These are phyloP conservation scores for Kluyveromyces marxianus DNA, from an alignment of 1,139 yeast species.

Conservation along the genomic window DNA sequence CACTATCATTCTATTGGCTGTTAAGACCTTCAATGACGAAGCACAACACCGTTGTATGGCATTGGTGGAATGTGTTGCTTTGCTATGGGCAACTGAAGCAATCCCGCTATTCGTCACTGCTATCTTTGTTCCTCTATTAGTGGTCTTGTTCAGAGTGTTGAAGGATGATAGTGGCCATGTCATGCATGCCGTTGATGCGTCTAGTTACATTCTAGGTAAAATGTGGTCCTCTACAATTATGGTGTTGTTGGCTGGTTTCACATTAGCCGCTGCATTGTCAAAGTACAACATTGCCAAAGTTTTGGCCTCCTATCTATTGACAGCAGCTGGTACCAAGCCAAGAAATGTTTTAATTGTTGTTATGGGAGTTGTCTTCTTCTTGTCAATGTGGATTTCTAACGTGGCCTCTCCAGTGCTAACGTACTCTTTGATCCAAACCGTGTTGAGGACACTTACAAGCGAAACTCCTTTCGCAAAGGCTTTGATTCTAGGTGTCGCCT, in stretches of 20 bases:
- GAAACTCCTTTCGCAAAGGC: slow-evolving; percentile 58
- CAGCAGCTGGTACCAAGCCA: slow-evolving; percentile 61
- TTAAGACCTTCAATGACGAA: slow-evolving; percentile 50
- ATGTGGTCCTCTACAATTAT: slow-evolving; percentile 76
- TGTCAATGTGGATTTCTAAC: slow-evolving; percentile 74
- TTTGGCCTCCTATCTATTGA: slow-evolving; percentile 56
- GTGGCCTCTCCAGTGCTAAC: slow-evolving; percentile 75
- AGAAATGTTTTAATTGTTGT: slow-evolving; percentile 53
- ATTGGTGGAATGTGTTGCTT: slow-evolving; percentile 57
- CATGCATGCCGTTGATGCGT: slow-evolving; percentile 47
- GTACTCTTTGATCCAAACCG: slow-evolving; percentile 58
- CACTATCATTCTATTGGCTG: slow-evolving; percentile 43
- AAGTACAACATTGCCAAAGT: slow-evolving; percentile 64
- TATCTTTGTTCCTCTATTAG: slow-evolving; percentile 49
- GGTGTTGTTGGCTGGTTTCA: slow-evolving; percentile 64
- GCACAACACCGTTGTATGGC: slow-evolving; percentile 65
- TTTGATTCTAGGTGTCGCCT: slow-evolving; percentile 61
- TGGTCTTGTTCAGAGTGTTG: slow-evolving; percentile 48
- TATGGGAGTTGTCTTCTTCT: slow-evolving; percentile 60
- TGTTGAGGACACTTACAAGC: slow-evolving; percentile 54
- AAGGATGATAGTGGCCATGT: slow-evolving; percentile 43
- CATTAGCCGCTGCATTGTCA: slow-evolving; percentile 65
- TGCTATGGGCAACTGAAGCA: slow-evolving; percentile 69
- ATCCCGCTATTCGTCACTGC: slow-evolving; percentile 65
- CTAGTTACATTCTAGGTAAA: slow-evolving; percentile 46